These are phyloP conservation scores for Torrubiellomyces zombiae DNA, from an alignment of 2,329 filamentous ascomycete species.

Conservation along the genomic window DNA sequence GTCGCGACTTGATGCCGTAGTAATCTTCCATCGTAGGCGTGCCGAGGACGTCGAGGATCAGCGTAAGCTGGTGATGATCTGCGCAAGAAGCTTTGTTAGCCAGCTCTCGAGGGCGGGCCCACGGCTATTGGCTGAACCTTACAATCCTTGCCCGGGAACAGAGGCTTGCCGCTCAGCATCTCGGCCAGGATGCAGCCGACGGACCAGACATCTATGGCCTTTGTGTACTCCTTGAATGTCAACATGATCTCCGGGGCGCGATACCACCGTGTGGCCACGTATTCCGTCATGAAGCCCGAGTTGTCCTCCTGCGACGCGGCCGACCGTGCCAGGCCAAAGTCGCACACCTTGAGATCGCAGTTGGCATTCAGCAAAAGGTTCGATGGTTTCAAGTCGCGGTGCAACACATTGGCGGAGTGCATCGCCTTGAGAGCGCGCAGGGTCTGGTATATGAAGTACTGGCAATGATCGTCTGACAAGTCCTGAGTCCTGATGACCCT, in stretches of 20 bases:
- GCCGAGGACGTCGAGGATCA: constrained; percentile 92
- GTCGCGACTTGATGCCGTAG: constrained; percentile 97
- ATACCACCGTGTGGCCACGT: constrained; percentile 97
- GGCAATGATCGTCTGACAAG: constrained; percentile 96
- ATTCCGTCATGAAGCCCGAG: constrained; percentile 99
- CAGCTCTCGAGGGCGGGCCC: background rate
- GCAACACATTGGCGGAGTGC: constrained; percentile 96
- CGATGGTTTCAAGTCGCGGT: constrained; percentile 93
- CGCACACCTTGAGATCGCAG: constrained; percentile 97
- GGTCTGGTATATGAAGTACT: constrained; percentile 99
- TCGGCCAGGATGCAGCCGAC: constrained; percentile 96
- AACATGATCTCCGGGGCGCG: constrained; percentile 99
- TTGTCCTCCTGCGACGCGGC: constrained; percentile 97
- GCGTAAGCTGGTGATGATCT: constrained; percentile 95
- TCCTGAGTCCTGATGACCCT: constrained; percentile 97
- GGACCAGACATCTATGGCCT: constrained; percentile 98
- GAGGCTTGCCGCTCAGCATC: constrained; percentile 95
- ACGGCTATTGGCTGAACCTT: constrained; percentile 21
- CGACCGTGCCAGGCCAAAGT: constrained; percentile 90
- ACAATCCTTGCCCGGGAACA: constrained; percentile 99
- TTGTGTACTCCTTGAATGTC: constrained; percentile 99
- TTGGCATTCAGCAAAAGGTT: constrained; percentile 96
- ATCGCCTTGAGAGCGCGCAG: constrained; percentile 94
- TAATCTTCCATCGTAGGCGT: constrained; percentile 99
- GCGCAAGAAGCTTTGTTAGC: constrained; percentile 1